Base-by-base conservation (phyloP, 805 yeast genomes). In the Wickerhamiella occidentalis region DNA sequence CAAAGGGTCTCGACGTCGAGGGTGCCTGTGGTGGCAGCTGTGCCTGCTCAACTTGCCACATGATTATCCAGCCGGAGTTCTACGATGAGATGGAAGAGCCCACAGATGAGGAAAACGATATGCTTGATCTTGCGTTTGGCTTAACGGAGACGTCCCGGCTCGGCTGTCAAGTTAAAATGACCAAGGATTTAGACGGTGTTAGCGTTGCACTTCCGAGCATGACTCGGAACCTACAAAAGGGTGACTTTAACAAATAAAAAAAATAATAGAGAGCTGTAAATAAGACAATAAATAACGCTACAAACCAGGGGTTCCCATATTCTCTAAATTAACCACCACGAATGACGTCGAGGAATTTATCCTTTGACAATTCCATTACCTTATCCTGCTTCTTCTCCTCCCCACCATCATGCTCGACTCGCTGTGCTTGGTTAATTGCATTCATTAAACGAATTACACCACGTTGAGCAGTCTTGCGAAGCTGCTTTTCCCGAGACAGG, bases 11-110 rank as follows among this genome's bases (percentile, higher is more conserved):
- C 51, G 98, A 92, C 56, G 88, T 92, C 92, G 98, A 92, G 64
- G 73, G 85, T 41, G 98, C 98, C 0, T 92, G 98, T 67, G 98
- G 98, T 19, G 98, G 97, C 3, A 86, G 96, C 3, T 92, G 98
- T 72, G 98, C 98, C 1, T 92, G 98, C 64, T 87, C 96, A 4
- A 92, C 98, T 0, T 92, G 98, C 63, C 98, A 92, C 67, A 81
- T 92, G 48, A 90, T 92, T 46, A 87, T 92, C 36, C 98, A 92
- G 63, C 97, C 98, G 0, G 96, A 83, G 42, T 87, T 71, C 64
- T 92, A 86, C 67, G 98, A 92, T 61, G 76, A 70, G 45, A 77
- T 92, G 55, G 95, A 92, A 8, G 97, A 92, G 64, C 97, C 98
- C 0, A 85, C 80, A 55, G 98, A 92, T 63, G 98, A 92, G 62